Base-by-base conservation (phyloP, 371 early-diverging fungal species). In the Globomyces sp. region DNA sequence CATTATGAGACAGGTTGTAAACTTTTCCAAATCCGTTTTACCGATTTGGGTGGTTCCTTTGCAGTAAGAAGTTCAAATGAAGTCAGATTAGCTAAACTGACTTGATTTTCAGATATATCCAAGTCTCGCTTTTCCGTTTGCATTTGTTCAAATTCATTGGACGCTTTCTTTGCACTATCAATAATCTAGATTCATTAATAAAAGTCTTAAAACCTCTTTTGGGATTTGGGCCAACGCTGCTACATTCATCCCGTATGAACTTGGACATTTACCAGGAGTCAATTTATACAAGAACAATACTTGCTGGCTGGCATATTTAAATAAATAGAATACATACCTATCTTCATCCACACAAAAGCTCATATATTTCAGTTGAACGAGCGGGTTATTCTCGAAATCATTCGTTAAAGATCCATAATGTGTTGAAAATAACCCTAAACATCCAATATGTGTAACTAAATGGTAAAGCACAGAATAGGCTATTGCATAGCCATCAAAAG, bases 281-380 rank as follows among this genome's bases (percentile, higher is more conserved):
- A 99, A 76, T 71, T 97, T 97, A 79, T 99, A 99, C 63, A 98
- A 72, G 81, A 99, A 99, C 0, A 96, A 92, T 24, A 99, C 93
- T 42, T 92, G 87, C 45, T 89, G 85, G 5, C 74, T 49, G 24
- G 0, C 24, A 24, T 24, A 24, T 24, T 24, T 24, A 24, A 24
- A 24, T 24, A 24, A 24, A 24, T 0, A 24, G 24, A 24, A 24
- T 24, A 24, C 24, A 24, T 49, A 77, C 68, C 85, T 85, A 4
- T 86, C 87, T 59, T 92, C 90, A 65, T 94, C 90, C 48, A 92
- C 86, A 9, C 87, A 80, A 67, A 92, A 96, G 5, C 85, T 88
- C 99, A 88, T 89, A 53, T 73, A 79, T 74, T 79, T 85, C 62
- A 77, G 74, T 0, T 76, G 66, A 41, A 90, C 73, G 24, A 79